These are phyloP conservation scores for Helichrysum umbraculigerum DNA, from an alignment of 129 eudicot species.

Conservation along the genomic window DNA sequence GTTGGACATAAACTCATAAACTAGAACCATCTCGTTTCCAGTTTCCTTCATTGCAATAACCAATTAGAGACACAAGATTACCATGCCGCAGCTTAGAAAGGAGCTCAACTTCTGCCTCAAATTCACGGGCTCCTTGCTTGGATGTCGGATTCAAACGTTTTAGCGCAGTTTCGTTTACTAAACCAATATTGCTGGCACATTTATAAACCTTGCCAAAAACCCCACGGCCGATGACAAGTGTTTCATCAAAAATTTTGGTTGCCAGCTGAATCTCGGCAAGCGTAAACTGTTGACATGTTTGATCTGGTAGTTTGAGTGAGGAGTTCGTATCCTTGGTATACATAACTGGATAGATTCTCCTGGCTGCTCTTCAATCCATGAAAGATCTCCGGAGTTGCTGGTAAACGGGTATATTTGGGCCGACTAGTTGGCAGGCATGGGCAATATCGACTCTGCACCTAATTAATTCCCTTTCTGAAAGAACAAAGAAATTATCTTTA, in stretches of 20 bases:
- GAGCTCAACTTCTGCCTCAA: slow-evolving; percentile 23
- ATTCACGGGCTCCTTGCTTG: slow-evolving; percentile 23
- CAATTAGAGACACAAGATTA: slow-evolving; percentile 35
- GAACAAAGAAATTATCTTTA: no score
- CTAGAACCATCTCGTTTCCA: slow-evolving; percentile 13
- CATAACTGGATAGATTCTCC: not conserved
- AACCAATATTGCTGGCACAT: slow-evolving; percentile 3
- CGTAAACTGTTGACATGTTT: slow-evolving; percentile 14
- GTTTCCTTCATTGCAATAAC: slow-evolving; percentile 27
- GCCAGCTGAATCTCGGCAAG: slow-evolving; percentile 22
- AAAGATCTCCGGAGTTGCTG: no score
- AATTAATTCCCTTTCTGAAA: no score
- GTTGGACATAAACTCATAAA: slow-evolving; percentile 34
- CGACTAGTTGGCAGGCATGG: no score
- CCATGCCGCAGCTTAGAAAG: slow-evolving; percentile 34
- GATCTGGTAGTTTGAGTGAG: not conserved
- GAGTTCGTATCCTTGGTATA: not conserved
- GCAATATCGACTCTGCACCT: no score
- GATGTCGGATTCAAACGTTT: slow-evolving; percentile 28
- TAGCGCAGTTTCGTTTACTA: slow-evolving; percentile 11
- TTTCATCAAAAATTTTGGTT: slow-evolving; percentile 22
- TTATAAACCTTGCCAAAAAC: slow-evolving; percentile 34
- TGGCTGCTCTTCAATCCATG: no score
- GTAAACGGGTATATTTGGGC: no score
- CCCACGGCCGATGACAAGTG: slow-evolving; percentile 26